phyloP scores from a whole-genome alignment of 768 basidiomycete genomes.

The Hortiboletus flavorubellus region DNA sequence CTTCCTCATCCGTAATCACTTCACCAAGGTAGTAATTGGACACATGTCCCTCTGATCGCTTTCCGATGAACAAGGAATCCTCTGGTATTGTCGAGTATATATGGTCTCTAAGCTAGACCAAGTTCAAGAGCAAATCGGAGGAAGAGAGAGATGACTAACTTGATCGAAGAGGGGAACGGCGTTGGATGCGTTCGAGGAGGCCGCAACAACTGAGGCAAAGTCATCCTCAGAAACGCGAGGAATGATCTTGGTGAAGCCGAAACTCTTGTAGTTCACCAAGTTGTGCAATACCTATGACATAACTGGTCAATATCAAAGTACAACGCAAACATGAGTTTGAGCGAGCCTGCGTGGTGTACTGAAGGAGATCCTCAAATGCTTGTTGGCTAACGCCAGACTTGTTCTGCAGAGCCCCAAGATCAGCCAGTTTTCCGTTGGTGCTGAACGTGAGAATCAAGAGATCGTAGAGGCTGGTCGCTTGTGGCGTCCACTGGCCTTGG shows the following conservation, averaged over 20 bases:
- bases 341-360: constrained; percentile 69
- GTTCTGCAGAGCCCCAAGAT: constrained; percentile 51
- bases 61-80: constrained; percentile 70
- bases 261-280: constrained; percentile 67
- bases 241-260: constrained; percentile 84
- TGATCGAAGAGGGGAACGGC: constrained; percentile 61
- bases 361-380: constrained; percentile 68
- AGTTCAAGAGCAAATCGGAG: constrained; percentile 1
- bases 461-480: constrained; percentile 66
- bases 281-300: constrained; percentile 38
- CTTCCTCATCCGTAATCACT: constrained; percentile 70
- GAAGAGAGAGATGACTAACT: constrained; percentile 34
- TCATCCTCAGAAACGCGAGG: constrained; percentile 61
- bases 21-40: constrained; percentile 86
- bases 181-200: constrained; percentile 55
- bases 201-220: constrained; percentile 60
- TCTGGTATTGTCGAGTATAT: constrained; percentile 71
- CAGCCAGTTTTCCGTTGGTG: constrained; percentile 51
- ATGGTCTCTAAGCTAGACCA: constrained; percentile 60
- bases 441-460: constrained; percentile 69
- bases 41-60: constrained; percentile 70
- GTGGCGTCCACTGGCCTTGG: constrained; percentile 78
- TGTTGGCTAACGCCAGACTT: constrained; percentile 50
- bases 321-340: neutral
- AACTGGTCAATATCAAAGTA: neutral